Conservation (phyloP, 192 early-diverging fungal species). For the Spizellomyces sp. region DNA sequence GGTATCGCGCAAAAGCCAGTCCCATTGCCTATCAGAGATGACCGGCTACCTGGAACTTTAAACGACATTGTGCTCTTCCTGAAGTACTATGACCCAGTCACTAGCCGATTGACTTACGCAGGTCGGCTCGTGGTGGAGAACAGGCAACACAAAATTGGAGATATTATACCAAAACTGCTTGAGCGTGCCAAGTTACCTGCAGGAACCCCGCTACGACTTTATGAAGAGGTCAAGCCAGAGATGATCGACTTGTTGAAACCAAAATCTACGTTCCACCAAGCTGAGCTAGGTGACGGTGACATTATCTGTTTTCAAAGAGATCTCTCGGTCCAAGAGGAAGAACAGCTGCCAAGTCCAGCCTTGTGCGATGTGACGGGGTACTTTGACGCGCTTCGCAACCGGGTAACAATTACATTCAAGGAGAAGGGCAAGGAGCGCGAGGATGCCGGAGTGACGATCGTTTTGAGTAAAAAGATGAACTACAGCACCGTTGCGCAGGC, state of each 20-base stretch:
- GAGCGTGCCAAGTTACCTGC: slow-evolving; percentile 57
- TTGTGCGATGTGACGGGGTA: slow-evolving; percentile 62
- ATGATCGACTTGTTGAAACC: slow-evolving; percentile 82
- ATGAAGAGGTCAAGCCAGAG: slow-evolving; percentile 90
- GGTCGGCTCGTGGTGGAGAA: slow-evolving; percentile 17
- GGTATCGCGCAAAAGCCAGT: not conserved
- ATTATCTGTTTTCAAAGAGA: slow-evolving; percentile 82
- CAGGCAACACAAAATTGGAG: slow-evolving; percentile 53
- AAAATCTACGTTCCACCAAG: slow-evolving; percentile 61
- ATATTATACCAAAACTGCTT: slow-evolving; percentile 60
- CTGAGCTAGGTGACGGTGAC: slow-evolving; percentile 93
- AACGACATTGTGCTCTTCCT: slow-evolving; percentile 71
- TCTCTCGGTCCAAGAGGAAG: not conserved
- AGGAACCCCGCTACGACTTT: slow-evolving; percentile 63
- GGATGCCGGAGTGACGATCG: slow-evolving; percentile 48
- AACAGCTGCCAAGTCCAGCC: not conserved
- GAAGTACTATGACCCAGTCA: slow-evolving; percentile 79
- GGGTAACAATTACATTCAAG: slow-evolving; percentile 72
- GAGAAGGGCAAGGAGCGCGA: slow-evolving; percentile 41
- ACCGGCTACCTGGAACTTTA: not conserved
- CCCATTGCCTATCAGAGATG: too few relatives aligned
- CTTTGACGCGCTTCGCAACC: slow-evolving; percentile 76
- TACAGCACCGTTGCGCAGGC: slow-evolving; percentile 64
- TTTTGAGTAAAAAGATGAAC: slow-evolving; percentile 65
- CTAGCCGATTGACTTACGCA: slow-evolving; percentile 58